phyloP scores from a whole-genome alignment of 2,329 filamentous ascomycete species.

The Phialemoniopsis sp. region DNA sequence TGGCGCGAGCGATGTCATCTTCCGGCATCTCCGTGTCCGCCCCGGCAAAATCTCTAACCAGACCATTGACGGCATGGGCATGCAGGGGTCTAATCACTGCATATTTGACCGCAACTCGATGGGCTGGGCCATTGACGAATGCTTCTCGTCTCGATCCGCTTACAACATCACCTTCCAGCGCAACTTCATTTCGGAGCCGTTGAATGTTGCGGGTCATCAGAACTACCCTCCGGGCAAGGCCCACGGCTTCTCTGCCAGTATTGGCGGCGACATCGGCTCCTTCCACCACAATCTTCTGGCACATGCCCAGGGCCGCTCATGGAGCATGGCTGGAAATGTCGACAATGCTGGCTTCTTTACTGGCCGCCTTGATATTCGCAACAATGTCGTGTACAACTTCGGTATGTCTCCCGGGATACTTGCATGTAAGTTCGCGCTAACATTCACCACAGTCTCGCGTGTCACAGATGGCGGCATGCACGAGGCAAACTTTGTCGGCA shows the following conservation, averaged over 20 bases:
- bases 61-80: conserved; percentile 29
- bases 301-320: conserved; percentile 23
- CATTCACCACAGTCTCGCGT: no score
- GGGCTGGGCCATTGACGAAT: conserved; percentile 27
- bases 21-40: no score
- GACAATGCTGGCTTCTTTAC: conserved; percentile 21
- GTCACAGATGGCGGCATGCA: conserved; percentile 25
- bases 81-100: conserved; percentile 25
- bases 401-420: no score
- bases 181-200: conserved; percentile 27
- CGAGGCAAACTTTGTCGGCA: conserved; percentile 25
- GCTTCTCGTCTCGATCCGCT: conserved; percentile 24
- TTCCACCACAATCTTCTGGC: conserved; percentile 28
- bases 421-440: no score
- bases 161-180: conserved; percentile 28
- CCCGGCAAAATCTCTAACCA: no score
- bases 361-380: conserved; percentile 24
- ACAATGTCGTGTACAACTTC: conserved; percentile 30
- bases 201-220: conserved; percentile 28
- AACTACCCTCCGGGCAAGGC: conserved; percentile 25
- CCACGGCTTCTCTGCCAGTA: conserved; percentile 19
- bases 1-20: no score
- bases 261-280: conserved; percentile 25
- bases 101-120: conserved; percentile 28
- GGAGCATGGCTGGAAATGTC: conserved; percentile 28